Evolutionary conservation across 805 yeast species (phyloP), one percentile per base, ranked within the genome.

Genomic region (Lachancea fermentati): DNA sequence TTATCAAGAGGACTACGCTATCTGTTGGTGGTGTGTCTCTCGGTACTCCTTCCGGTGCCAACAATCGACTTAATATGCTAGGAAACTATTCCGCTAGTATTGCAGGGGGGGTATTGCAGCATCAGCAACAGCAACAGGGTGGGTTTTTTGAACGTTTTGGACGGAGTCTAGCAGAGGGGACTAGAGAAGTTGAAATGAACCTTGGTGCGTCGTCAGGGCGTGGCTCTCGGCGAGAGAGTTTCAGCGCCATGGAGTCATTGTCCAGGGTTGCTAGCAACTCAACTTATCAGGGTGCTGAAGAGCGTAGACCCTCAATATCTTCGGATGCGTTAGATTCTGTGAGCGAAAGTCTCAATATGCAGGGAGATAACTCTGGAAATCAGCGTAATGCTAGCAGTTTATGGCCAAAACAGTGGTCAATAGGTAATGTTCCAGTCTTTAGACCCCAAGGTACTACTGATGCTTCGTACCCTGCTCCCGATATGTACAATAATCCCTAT

Each of bases 111-210:
- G 34, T 34, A 13, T 4, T 19, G 24, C 38, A 35, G 28, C 42
- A 41, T 19, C 38, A 32, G 12, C 46, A 41, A 28, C 26, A 17
- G 15, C 34, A 24, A n/a, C 36, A 30, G 12, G 55, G 54, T 26
- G 59, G 63, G 5, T 60, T 62, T 36, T 62, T 61, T 36, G 64
- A 62, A 38, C 50, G 50, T 33, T 56, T 62, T 38, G 67, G 67
- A 30, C 55, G 54, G 41, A 47, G 63, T 13, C 39, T 62, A 26
- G 57, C 61, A 18, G 65, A 60, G 37, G 65, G 64, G 14, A 62
- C 66, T 1, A 49, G 55, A 19, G 66, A 62, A 48, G 47, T 62
- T 19, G 66, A 43, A 25, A 25, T 37, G 30, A 43, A 36, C 22
- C 17, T 34, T 24, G 42, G 42, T 15, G 22, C 36, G 8, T 28